A percentile compares a stretch with the other conserved stretches of the same genome.
phyloP scores from a whole-genome alignment of 2,329 filamentous ascomycete species.

The Atkinsonella texensis region DNA sequence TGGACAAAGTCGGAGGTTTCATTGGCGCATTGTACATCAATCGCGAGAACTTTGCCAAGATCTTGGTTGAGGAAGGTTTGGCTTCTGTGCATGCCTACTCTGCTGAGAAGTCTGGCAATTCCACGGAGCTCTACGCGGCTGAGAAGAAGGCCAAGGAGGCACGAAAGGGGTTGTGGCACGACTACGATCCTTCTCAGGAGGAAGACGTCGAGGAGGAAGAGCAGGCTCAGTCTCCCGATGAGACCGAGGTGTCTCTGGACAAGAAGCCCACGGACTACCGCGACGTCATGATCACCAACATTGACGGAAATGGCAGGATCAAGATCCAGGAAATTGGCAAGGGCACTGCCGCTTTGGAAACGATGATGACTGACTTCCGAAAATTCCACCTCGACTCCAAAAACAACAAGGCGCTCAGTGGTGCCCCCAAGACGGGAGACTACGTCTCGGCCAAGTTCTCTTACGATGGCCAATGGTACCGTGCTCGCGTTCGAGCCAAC shows the following conservation, averaged over 20 bases:
- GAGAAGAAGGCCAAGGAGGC: conserved; percentile 83
- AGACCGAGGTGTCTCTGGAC: conserved; percentile 40
- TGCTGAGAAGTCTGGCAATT: conserved; percentile 88
- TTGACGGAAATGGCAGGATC: conserved; percentile 68
- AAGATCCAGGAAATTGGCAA: conserved; percentile 87
- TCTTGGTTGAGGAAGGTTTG: conserved; percentile 85
- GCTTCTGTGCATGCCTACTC: conserved; percentile 90
- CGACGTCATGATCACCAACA: conserved; percentile 83
- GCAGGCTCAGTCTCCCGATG: conserved; percentile 36
- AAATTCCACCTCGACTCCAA: conserved; percentile 78
- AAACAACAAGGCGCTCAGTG: conserved; percentile 62
- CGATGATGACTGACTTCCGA: conserved; percentile 82
- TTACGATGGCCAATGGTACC: conserved; percentile 87
- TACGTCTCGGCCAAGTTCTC: conserved; percentile 85
- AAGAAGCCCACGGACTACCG: conserved; percentile 76
- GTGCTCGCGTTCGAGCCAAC: conserved; percentile 79
- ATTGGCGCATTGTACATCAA: conserved; percentile 90
- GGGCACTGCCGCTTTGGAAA: conserved; percentile 73
- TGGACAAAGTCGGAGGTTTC: conserved; percentile 95
- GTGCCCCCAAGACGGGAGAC: conserved; percentile 80
- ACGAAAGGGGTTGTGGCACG: conserved; percentile 79
- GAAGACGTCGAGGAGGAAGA: conserved; percentile 44
- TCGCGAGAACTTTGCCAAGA: conserved; percentile 90
- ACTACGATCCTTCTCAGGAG: conserved; percentile 87
- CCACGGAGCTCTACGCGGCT: conserved; percentile 73